phyloP scores from a whole-genome alignment of 257 asterid species.

The Jasminum sambac region DNA sequence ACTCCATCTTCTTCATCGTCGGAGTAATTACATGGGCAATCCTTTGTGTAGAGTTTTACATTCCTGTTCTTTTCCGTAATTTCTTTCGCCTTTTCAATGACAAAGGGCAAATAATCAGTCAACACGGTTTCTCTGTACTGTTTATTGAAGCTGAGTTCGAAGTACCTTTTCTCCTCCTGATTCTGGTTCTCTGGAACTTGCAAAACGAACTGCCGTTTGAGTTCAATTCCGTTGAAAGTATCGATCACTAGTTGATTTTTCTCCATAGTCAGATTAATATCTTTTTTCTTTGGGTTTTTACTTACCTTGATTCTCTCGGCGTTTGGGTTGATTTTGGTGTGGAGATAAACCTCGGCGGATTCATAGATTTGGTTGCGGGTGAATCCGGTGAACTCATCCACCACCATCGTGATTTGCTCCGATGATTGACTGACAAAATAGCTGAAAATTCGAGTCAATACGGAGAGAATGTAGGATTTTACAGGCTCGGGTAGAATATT shows the following conservation, averaged over 20 bases:
- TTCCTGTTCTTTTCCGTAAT: conserved; percentile 42
- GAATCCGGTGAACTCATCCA: conserved; percentile 68
- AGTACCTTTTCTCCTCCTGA: conserved; percentile 49
- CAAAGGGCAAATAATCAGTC: conserved; percentile 54
- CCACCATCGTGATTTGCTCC: conserved; percentile 46
- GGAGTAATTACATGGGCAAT: conserved; percentile 34
- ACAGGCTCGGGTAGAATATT: conserved; percentile 55
- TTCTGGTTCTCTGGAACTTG: conserved; percentile 44
- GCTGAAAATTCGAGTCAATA: conserved; percentile 27
- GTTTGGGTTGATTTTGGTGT: conserved; percentile 52
- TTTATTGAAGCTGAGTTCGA: conserved; percentile 64
- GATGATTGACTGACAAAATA: conserved; percentile 32
- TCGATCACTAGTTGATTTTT: conserved; percentile 52
- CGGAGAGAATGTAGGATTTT: conserved; percentile 28
- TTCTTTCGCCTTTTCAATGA: conserved; percentile 53
- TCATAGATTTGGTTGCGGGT: conserved; percentile 61
- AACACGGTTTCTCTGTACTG: conserved; percentile 35
- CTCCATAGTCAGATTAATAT: conserved; percentile 47
- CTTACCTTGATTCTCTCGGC: conserved; percentile 48
- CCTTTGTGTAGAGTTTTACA: conserved; percentile 66
- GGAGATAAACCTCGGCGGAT: conserved; percentile 67
- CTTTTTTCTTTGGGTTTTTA: conserved; percentile 54
- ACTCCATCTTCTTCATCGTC: conserved; percentile 48
- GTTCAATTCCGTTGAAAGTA: conserved; percentile 21
- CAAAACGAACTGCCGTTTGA: conserved; percentile 59